These are phyloP conservation scores for Phytophthora macrochlamydospora DNA, from an alignment of 352 stramenopile species.

Conservation along the genomic window DNA sequence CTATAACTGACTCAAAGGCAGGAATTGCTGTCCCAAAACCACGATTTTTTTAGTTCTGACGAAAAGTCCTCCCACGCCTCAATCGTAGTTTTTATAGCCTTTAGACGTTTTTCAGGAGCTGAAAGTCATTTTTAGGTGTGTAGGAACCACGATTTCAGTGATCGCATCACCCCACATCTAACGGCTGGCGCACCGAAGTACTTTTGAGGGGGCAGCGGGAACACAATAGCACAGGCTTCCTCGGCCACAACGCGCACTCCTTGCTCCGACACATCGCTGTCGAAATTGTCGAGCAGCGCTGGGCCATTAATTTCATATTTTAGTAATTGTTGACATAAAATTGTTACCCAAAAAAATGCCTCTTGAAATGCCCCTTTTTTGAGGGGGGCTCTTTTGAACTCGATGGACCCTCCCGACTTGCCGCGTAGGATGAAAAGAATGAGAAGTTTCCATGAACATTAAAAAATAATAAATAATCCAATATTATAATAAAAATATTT, in stretches of 20 bases:
- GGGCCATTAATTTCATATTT: constrained; percentile 12
- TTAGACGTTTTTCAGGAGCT: constrained; percentile 1
- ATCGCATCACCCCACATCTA: constrained; percentile 22
- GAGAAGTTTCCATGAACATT: no score
- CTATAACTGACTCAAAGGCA: background rate
- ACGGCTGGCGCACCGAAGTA: constrained; percentile 6
- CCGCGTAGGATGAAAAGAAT: no score
- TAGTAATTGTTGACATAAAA: background rate
- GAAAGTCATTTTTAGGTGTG: background rate
- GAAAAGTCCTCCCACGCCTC: constrained; percentile 3
- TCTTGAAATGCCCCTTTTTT: no score
- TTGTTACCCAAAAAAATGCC: no score
- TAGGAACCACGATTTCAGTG: constrained; percentile 7
- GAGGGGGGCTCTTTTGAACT: no score
- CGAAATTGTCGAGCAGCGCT: constrained; percentile 24
- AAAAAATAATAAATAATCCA: no score
- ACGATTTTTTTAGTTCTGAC: constrained; percentile 3
- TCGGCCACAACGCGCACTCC: constrained; percentile 3
- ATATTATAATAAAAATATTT: no score
- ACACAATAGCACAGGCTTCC: constrained; percentile 6
- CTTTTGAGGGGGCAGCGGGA: constrained; percentile 11
- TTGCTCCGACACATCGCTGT: constrained; percentile 21
- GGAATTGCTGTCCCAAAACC: constrained; percentile 12
- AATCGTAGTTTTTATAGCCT: background rate
- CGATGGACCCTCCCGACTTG: no score